These are phyloP conservation scores for Ceratobasidium sp. DNA, from an alignment of 1,284 basidiomycete genomes.

Conservation along the genomic window DNA sequence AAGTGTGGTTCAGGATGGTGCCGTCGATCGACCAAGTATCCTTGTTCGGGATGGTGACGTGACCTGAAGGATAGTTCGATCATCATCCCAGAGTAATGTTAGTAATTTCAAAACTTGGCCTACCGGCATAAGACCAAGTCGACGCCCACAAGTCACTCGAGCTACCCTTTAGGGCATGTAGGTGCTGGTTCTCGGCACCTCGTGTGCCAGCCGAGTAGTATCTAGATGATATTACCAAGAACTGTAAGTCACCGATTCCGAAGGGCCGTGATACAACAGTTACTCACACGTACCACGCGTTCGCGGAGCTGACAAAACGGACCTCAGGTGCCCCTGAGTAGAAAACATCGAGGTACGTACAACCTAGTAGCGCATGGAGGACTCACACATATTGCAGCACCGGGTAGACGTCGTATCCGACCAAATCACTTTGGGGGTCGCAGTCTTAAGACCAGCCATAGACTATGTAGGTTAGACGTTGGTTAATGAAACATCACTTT, in stretches of 20 bases:
- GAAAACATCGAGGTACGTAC: no score
- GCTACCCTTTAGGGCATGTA: slow-evolving; percentile 59
- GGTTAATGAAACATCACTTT: slow-evolving; percentile 48
- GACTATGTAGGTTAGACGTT: slow-evolving; percentile 51
- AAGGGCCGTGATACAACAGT: no score
- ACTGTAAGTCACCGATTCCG: no score
- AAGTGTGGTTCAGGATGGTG: slow-evolving; percentile 56
- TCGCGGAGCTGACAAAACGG: slow-evolving; percentile 39
- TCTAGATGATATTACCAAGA: slow-evolving; percentile 48
- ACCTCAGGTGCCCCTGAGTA: slow-evolving; percentile 45
- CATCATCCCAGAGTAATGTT: no score
- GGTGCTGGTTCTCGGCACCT: slow-evolving; percentile 58
- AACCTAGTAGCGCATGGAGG: not conserved
- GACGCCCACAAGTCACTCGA: slow-evolving; percentile 60
- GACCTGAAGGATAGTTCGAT: slow-evolving; percentile 46
- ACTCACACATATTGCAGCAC: slow-evolving; percentile 61
- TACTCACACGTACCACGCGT: slow-evolving; percentile 45
- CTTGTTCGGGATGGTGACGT: slow-evolving; percentile 57
- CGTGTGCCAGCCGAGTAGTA: slow-evolving; percentile 60
- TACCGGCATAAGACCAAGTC: slow-evolving; percentile 27
- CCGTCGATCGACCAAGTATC: slow-evolving; percentile 61
- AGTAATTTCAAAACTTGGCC: not conserved
- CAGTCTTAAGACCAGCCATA: slow-evolving; percentile 60
- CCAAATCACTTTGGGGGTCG: no score
- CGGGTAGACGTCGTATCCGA: slow-evolving; percentile 58